These are phyloP conservation scores for Xylogone sp. DNA, from an alignment of 2,329 filamentous ascomycete species.

Conservation along the genomic window DNA sequence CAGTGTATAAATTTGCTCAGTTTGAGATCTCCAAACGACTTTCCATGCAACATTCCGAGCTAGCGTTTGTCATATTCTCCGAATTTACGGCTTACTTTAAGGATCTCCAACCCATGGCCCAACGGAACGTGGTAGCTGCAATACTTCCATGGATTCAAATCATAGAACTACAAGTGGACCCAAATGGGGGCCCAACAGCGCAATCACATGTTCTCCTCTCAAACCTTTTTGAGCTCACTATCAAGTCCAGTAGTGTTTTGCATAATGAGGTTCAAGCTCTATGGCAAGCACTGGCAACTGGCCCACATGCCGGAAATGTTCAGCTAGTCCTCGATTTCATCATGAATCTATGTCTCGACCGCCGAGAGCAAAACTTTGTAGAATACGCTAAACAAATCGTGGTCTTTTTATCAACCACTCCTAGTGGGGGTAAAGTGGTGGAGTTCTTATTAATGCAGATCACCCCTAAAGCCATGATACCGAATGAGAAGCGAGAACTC, in stretches of 20 bases:
- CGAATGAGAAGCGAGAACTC: slow-evolving; percentile 73
- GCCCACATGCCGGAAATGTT: slow-evolving; percentile 89
- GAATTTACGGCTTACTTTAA: slow-evolving; percentile 95
- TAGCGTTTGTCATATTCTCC: slow-evolving; percentile 92
- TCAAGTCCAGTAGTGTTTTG: slow-evolving; percentile 79
- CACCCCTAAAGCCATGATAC: slow-evolving; percentile 94
- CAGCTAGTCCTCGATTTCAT: slow-evolving; percentile 94
- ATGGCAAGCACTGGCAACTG: slow-evolving; percentile 94
- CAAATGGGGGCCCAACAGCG: slow-evolving; percentile 84
- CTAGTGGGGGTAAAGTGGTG: slow-evolving; percentile 82
- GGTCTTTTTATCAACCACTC: slow-evolving; percentile 87
- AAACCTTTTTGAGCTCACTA: slow-evolving; percentile 94
- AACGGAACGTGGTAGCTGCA: slow-evolving; percentile 90
- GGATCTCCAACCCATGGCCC: slow-evolving; percentile 73
- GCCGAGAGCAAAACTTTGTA: slow-evolving; percentile 95
- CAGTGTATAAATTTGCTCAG: slow-evolving; percentile 95
- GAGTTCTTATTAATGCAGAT: slow-evolving; percentile 92
- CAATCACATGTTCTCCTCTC: slow-evolving; percentile 92
- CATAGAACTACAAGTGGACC: slow-evolving; percentile 87
- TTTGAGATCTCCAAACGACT: slow-evolving; percentile 93
- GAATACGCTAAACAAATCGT: slow-evolving; percentile 98
- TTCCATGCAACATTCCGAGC: slow-evolving; percentile 80
- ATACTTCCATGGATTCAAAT: slow-evolving; percentile 95
- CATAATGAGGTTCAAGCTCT: slow-evolving; percentile 97
- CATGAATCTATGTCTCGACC: slow-evolving; percentile 87